These are phyloP conservation scores for Rhynchosporium secalis DNA, from an alignment of 2,329 filamentous ascomycete species.

Conservation along the genomic window DNA sequence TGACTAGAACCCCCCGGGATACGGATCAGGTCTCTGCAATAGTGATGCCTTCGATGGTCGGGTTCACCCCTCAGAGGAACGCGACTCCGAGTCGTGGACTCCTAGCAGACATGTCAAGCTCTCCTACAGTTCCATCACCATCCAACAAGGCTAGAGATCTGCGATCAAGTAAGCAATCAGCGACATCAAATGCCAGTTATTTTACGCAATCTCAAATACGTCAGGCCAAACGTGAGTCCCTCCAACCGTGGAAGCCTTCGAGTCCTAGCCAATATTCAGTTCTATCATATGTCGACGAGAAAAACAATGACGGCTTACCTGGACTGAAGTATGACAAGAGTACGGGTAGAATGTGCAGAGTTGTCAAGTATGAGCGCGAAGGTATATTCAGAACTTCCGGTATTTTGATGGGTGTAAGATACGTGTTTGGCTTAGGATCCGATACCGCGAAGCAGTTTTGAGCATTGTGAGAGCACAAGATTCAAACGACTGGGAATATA, in stretches of 20 bases:
- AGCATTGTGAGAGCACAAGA: not conserved
- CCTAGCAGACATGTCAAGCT: not conserved
- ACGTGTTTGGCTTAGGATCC: conserved; percentile 22
- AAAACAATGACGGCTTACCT: conserved; percentile 1
- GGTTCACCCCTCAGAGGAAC: conserved; percentile 1
- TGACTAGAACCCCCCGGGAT: conserved; percentile 3
- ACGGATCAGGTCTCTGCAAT: not conserved
- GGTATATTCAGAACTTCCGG: conserved; percentile 22
- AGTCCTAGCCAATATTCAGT: conserved; percentile 15
- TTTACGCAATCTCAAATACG: not conserved
- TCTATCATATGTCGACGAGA: conserved; percentile 16
- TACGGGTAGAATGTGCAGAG: conserved; percentile 3
- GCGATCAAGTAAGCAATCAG: not conserved
- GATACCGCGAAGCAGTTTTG: conserved; percentile 5
- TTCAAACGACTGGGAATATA: not conserved
- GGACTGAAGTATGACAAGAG: conserved; percentile 6
- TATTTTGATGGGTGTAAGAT: conserved; percentile 28
- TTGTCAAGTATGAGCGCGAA: conserved; percentile 17
- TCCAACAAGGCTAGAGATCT: not conserved
- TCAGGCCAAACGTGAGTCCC: not conserved
- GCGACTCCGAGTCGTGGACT: not conserved
- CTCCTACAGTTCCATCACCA: not conserved
- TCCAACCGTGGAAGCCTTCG: conserved; percentile 15
- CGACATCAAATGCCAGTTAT: not conserved
- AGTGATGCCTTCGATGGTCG: conserved; percentile 13